Base-by-base conservation (phyloP, 805 yeast genomes). In the Cyberlindnera misumaiensis region DNA sequence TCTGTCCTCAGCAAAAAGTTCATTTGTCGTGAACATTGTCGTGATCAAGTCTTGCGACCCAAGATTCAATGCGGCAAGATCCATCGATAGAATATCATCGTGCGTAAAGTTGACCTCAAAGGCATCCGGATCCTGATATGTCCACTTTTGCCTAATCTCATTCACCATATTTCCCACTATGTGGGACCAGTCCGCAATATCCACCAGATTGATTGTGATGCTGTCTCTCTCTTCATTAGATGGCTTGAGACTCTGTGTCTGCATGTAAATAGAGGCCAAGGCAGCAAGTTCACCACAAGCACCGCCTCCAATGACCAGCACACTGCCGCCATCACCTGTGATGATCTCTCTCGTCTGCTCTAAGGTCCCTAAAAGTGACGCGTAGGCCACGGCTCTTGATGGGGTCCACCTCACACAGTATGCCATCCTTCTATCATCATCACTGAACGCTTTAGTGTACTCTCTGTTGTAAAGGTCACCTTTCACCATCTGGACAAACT, bases 351-450 rank as follows among this genome's bases (percentile, higher is more conserved):
- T 53, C 9, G 77, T 56, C 4, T 68, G 68, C 5, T 57, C 59
- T 22, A 81, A 60, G 11, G 72, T 63, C 1, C 76, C 65, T 48
- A 86, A 79, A 16, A 87, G 65, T 2, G 87, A 75, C 2, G 82
- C 59, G 55, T 87, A 87, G 1, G 86, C 78, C 33, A 85, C 64
- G 0, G 95, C 80, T 40, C 96, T 64, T 0, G 93, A 75, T 0
- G 96, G 89, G 0, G 93, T 72, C 96, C 96, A 87, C 48, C 96
- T 64, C 15, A 80, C 73, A 14, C 80, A 83, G 52, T 87, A 87
- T 0, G 94, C 95, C 45, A 71, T 72, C 37, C 94, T 66, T 47
- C 82, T 79, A 33, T 65, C 70, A 36, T 72, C 78, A 36, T 64
- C 60, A 39, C 73, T 73, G 56, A 88, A 87, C 1, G 96, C 96